These are phyloP conservation scores for Boletus coccyginus DNA, from an alignment of 768 basidiomycete genomes.

Conservation along the genomic window DNA sequence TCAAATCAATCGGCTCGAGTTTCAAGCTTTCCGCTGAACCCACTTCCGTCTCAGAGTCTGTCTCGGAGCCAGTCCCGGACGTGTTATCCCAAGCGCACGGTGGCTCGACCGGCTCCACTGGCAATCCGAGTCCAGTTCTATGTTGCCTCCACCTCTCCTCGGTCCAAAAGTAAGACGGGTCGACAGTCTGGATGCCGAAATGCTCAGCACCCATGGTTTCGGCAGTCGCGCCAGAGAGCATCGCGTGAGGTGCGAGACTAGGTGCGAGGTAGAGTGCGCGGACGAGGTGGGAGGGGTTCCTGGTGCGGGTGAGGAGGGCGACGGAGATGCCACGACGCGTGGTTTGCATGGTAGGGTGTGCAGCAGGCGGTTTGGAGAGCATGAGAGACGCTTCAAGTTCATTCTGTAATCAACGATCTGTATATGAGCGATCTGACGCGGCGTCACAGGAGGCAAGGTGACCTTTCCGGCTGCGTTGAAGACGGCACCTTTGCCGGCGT, in stretches of 20 bases:
- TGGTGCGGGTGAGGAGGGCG: conserved; percentile 62
- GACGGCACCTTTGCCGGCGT: conserved; percentile 77
- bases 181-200: conserved; percentile 57
- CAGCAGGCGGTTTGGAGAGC: conserved; percentile 72
- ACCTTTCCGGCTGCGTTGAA: conserved; percentile 82
- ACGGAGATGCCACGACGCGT: conserved; percentile 61
- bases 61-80: neutral
- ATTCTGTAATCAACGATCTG: conserved; percentile 43
- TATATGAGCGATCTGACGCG: neutral
- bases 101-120: conserved; percentile 57
- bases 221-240: conserved; percentile 64
- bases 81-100: conserved; percentile 13
- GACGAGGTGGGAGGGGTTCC: conserved; percentile 72
- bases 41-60: conserved; percentile 19
- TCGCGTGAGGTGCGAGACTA: conserved; percentile 56
- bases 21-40: conserved; percentile 14
- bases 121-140: conserved; percentile 66
- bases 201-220: conserved; percentile 54
- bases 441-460: neutral
- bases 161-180: conserved; percentile 79
- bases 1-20: conserved; percentile 44
- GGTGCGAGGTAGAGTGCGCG: conserved; percentile 72
- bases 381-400: conserved; percentile 82
- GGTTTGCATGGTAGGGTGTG: conserved; percentile 56
- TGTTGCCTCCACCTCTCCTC: conserved; percentile 75